Base-by-base conservation (phyloP, 2,329 filamentous ascomycete species). In the Colletotrichum lindemuthianum region DNA sequence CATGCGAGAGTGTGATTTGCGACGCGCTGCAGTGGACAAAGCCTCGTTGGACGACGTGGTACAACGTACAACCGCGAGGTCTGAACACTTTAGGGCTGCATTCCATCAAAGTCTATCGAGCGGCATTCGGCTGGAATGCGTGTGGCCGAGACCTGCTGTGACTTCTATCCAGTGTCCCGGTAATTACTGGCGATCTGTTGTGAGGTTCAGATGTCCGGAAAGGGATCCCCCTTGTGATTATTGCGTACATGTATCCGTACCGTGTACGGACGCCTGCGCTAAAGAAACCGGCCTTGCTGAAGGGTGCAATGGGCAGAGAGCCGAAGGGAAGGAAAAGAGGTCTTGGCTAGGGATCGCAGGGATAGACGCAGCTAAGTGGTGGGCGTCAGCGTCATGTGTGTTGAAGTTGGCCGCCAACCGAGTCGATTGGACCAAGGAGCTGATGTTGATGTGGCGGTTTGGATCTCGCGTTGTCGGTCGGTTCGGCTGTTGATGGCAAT, bases 361-460 rank as follows among this genome's bases (percentile, higher is more conserved):
- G 57, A 60, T 60, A n/a, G 11, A 40, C 36, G 60, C 36, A 2
- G 57, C 55, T 4, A 24, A 24, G 24, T 24, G 24, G 24, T 5
- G 24, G 24, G 24, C 24, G 24, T 24, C 24, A 24, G 24, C 24
- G 3, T 24, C 24, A 24, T 24, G 24, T 24, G 24, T 24, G 24
- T 24, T 5, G 24, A 24, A 24, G 24, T 24, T 24, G 24, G 24
- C 24, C 24, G 24, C 24, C 24, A 49, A 63, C 55, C 15, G 43
- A 53, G 40, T 59, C 41, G 36, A 59, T 59, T 63, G 48, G 56
- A 6, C 32, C n/a, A 16, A 10, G 41, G 32, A 59, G 37, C 44
- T 57, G 59, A 56, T 50, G 40, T 59, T 9, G 36, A 53, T n/a
- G 44, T 11, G 44, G 56, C 43, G 56, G 49, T 60, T 44, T 37